Evolutionary conservation across 2,329 filamentous ascomycete species (phyloP).

Genomic region (Penicillium sp.): DNA sequence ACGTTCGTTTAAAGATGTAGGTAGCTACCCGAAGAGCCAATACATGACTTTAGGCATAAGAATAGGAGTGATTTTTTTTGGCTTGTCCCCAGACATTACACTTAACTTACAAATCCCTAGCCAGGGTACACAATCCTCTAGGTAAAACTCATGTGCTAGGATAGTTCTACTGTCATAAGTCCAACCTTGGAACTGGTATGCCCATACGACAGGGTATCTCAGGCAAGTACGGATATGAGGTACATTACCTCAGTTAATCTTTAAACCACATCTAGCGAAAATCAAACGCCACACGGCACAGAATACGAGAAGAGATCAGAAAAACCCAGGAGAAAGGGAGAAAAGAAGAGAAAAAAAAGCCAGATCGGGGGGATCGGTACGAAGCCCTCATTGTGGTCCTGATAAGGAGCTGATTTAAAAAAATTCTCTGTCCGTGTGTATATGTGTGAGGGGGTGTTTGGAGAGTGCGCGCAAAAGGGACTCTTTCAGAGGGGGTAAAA

Average conservation of each 20-base stretch:
- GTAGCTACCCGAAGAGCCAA: too few relatives aligned
- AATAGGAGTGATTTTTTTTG: too few relatives aligned
- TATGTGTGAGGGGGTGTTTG: slow-evolving; percentile 22
- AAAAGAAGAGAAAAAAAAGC: slow-evolving; percentile 17
- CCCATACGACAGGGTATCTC: background rate
- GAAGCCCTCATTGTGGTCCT: slow-evolving; percentile 27
- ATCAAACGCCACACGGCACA: slow-evolving; percentile 21
- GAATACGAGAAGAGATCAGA: slow-evolving; percentile 16
- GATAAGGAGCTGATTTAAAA: slow-evolving; percentile 29
- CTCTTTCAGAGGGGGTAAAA: slow-evolving; percentile 25
- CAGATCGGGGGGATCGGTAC: slow-evolving; percentile 20
- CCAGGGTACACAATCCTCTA: too few relatives aligned
- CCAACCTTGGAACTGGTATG: background rate
- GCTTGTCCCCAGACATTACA: too few relatives aligned
- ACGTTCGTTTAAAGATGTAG: too few relatives aligned
- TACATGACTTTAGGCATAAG: too few relatives aligned
- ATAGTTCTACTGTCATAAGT: background rate
- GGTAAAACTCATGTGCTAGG: too few relatives aligned
- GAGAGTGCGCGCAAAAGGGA: slow-evolving; percentile 30
- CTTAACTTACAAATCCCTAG: too few relatives aligned
- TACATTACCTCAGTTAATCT: slow-evolving; percentile 14
- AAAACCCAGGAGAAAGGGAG: background rate
- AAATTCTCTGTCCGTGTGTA: slow-evolving; percentile 27
- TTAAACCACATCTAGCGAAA: slow-evolving; percentile 23
- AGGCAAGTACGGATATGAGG: background rate